Conservation (phyloP, 169 alveolate genomes). For the Theileria equi region DNA sequence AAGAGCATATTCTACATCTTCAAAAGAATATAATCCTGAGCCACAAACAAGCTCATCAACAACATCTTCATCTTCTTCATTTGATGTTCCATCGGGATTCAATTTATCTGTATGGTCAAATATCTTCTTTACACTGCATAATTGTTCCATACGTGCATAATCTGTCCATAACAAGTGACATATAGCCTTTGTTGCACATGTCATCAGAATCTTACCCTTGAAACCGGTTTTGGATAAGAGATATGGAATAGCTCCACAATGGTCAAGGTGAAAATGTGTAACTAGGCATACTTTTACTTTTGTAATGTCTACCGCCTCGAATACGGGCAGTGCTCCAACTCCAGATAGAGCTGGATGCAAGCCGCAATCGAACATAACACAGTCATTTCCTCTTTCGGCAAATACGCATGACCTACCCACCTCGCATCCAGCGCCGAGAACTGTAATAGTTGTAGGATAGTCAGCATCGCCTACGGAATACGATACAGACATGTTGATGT, state of each 20-base stretch:
- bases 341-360: constrained; percentile 98
- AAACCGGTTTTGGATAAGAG: constrained; percentile 90
- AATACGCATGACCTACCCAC: constrained; percentile 96
- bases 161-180: constrained; percentile 92
- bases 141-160: constrained; percentile 69
- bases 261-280: constrained; percentile 98
- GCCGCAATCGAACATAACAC: constrained; percentile 98
- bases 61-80: constrained; percentile 18
- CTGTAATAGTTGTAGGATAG: constrained; percentile 59
- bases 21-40: constrained; percentile 85
- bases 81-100: constrained; percentile 5
- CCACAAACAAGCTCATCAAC: constrained; percentile 66
- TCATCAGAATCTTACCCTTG: constrained; percentile 88
- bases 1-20: constrained; percentile 88
- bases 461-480: neutral
- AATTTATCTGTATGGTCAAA: constrained; percentile 28
- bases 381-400: constrained; percentile 84
- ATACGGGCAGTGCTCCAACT: constrained; percentile 94
- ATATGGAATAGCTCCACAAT: constrained; percentile 97
- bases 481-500: neutral
- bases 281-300: constrained; percentile 91
- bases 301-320: constrained; percentile 93
- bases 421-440: constrained; percentile 91
- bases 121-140: constrained; percentile 50
- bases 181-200: constrained; percentile 95